phyloP scores from a whole-genome alignment of 306 rosid species.

The Sesbania bispinosa region DNA sequence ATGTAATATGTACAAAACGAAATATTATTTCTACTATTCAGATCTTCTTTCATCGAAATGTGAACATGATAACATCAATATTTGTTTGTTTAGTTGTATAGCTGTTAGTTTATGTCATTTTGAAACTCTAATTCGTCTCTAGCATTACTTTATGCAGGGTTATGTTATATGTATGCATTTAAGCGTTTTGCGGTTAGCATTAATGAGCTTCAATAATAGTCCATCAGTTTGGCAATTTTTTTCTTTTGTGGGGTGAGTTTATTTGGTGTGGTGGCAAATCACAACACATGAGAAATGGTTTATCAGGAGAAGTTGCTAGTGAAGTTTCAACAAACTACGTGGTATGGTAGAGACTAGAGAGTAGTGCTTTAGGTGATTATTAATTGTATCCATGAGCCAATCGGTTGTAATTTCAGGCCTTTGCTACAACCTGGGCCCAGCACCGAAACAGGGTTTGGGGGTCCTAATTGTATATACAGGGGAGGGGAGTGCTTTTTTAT shows the following conservation, averaged over 20 bases:
- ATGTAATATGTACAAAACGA: no score
- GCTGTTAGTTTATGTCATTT: no score
- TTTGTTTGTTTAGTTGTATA: no score
- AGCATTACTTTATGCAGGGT: background rate
- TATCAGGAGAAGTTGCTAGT: background rate
- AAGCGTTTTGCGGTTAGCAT: background rate
- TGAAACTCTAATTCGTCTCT: background rate
- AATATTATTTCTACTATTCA: no score
- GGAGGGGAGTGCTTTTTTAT: background rate
- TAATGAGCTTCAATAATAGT: background rate
- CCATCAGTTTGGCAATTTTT: background rate
- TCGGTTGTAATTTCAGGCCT: background rate
- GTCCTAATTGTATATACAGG: background rate
- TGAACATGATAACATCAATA: no score
- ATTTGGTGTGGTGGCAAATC: constrained; percentile 3
- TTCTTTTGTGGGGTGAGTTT: background rate
- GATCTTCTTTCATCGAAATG: no score
- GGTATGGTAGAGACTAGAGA: background rate
- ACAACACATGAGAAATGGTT: background rate
- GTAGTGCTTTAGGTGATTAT: background rate
- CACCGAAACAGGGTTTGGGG: background rate
- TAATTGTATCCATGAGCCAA: background rate
- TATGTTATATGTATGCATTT: background rate
- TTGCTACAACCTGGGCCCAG: background rate
- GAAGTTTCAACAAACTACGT: background rate